Conservation (phyloP, 345 rosid species). For the Corchorus capsularis region DNA sequence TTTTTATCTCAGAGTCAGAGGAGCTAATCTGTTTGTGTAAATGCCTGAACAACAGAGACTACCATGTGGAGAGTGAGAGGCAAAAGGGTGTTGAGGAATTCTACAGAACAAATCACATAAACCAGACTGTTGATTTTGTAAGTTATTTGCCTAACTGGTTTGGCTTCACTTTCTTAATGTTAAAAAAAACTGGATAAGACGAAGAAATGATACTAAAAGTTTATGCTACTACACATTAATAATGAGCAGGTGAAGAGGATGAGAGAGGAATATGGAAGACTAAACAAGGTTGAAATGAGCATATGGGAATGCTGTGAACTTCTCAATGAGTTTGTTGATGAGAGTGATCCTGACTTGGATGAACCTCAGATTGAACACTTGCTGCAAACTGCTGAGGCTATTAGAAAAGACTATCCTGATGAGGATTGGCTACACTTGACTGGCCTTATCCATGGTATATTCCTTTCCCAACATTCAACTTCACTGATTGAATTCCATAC, state of each 20-base stretch:
- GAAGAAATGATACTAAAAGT: not conserved
- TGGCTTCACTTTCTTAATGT: not conserved
- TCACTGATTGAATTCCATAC: not conserved
- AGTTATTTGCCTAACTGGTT: constrained; percentile 11
- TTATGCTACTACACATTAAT: too few species aligned
- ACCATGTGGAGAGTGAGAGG: constrained; percentile 69
- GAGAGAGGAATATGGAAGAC: constrained; percentile 37
- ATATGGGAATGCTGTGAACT: constrained; percentile 75
- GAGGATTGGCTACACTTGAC: constrained; percentile 69
- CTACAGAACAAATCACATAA: constrained; percentile 69
- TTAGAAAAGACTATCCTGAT: constrained; percentile 57
- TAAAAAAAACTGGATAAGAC: not conserved
- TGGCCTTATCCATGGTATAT: constrained; percentile 63
- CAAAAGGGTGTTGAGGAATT: constrained; percentile 69
- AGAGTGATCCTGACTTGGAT: constrained; percentile 68
- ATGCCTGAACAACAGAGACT: constrained; percentile 45
- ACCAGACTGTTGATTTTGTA: constrained; percentile 80
- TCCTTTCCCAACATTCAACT: not conserved
- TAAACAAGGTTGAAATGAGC: constrained; percentile 43
- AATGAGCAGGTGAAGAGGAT: constrained; percentile 30
- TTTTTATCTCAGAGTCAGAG: not conserved
- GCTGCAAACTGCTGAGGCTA: constrained; percentile 76
- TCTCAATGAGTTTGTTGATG: constrained; percentile 56
- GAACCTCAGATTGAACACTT: constrained; percentile 67
- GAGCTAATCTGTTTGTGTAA: not conserved